These are phyloP conservation scores for Plasmopara viticola DNA, from an alignment of 352 stramenopile genomes.

Conservation along the genomic window DNA sequence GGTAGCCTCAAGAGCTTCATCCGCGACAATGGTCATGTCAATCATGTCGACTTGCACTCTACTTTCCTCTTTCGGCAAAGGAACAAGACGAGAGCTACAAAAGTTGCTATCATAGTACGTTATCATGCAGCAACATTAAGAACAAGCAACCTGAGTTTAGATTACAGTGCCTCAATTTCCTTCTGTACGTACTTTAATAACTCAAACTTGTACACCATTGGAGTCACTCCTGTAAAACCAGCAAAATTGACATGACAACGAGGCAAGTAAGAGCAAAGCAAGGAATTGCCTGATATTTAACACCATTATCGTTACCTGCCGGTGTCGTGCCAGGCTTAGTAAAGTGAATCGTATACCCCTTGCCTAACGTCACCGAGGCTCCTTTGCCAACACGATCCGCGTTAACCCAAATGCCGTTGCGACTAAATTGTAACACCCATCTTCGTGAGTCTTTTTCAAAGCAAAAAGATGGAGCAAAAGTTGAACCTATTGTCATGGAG, in stretches of 20 bases:
- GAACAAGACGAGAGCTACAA: constrained; percentile 1
- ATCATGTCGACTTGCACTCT: background rate
- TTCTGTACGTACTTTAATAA: constrained; percentile 35
- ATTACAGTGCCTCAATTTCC: constrained; percentile 1
- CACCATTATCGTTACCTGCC: constrained; percentile 11
- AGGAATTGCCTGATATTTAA: background rate
- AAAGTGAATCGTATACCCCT: constrained; percentile 61
- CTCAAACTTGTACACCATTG: constrained; percentile 63
- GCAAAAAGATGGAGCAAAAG: background rate
- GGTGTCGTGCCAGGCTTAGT: constrained; percentile 46
- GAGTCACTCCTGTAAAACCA: constrained; percentile 22
- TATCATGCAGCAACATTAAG: background rate
- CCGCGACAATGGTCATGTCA: constrained; percentile 11
- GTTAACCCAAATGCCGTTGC: constrained; percentile 72
- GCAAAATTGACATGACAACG: constrained; percentile 1
- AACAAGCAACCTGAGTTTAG: background rate
- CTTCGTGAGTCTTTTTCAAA: background rate
- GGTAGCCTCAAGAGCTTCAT: constrained; percentile 21
- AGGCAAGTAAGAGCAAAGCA: background rate
- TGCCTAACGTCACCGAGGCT: constrained; percentile 21
- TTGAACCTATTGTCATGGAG: constrained; percentile 55
- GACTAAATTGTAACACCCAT: constrained; percentile 20
- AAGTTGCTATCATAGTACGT: background rate
- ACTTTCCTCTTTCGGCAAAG: background rate
- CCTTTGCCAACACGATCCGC: constrained; percentile 43